These are phyloP conservation scores for Coemansia sp. DNA, from an alignment of 192 early-diverging fungal species.

Conservation along the genomic window DNA sequence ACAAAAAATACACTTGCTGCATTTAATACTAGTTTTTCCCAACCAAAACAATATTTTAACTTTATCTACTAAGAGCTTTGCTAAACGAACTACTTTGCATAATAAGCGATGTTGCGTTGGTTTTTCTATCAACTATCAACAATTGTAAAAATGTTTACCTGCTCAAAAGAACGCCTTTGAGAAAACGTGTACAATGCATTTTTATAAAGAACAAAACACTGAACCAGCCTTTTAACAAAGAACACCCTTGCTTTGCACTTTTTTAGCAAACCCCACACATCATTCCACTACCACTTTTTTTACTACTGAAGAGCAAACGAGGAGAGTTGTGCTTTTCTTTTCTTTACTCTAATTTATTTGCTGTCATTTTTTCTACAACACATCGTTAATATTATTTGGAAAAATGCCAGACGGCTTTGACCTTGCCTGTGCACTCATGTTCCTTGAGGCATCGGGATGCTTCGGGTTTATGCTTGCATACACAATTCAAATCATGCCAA, in stretches of 20 bases:
- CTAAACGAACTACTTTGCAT: not conserved
- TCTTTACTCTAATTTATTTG: not conserved
- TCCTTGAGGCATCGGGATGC: slow-evolving; percentile 1
- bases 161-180: not conserved
- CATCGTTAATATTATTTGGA: not conserved
- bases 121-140: not conserved
- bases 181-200: not conserved
- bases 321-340: not conserved
- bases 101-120: not conserved
- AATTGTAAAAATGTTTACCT: not conserved
- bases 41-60: no score
- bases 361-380: not conserved
- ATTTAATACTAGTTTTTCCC: no score
- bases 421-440: not conserved
- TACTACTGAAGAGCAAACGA: not conserved
- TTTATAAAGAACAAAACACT: not conserved
- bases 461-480: slow-evolving; percentile 10
- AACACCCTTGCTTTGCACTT: not conserved
- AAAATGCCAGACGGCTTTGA: not conserved
- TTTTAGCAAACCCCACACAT: not conserved
- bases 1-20: no score
- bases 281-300: not conserved
- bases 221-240: not conserved
- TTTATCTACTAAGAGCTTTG: not conserved
- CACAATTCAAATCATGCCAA: not conserved